phyloP scores from a whole-genome alignment of 1,284 basidiomycete genomes.

The Austropuccinia psidii region DNA sequence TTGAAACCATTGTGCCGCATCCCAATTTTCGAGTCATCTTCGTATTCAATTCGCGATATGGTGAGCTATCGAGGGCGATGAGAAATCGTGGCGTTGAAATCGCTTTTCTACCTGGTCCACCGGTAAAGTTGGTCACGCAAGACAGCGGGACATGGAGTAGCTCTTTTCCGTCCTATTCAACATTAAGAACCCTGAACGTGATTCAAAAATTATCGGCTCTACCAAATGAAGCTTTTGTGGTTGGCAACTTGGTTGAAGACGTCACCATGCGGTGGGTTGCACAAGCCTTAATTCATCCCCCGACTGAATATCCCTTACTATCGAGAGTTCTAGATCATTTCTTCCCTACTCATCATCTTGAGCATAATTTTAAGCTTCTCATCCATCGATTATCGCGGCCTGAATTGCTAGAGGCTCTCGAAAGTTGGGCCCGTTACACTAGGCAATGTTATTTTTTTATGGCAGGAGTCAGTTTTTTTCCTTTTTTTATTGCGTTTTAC shows the following conservation, averaged over 20 bases:
- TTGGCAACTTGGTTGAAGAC: neutral
- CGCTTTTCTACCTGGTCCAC: slow-evolving; percentile 44
- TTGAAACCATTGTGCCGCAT: slow-evolving; percentile 73
- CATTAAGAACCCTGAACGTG: neutral
- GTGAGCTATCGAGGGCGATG: slow-evolving; percentile 96
- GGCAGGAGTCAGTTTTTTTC: neutral
- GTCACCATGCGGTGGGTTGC: slow-evolving; percentile 10
- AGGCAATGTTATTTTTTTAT: slow-evolving; percentile 2
- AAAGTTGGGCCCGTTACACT: neutral
- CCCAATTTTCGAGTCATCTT: slow-evolving; percentile 87
- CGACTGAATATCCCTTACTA: slow-evolving; percentile 17
- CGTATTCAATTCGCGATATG: slow-evolving; percentile 80
- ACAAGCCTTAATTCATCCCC: slow-evolving; percentile 11
- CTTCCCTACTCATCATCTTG: neutral
- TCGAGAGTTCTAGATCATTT: slow-evolving; percentile 7
- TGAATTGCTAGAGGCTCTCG: neutral
- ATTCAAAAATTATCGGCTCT: too few species aligned
- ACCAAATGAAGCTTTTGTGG: too few species aligned
- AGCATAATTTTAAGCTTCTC: neutral
- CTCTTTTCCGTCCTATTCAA: neutral
- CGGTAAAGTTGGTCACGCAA: neutral
- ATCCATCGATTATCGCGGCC: slow-evolving; percentile 7
- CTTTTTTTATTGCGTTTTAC: neutral
- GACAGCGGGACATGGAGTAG: neutral
- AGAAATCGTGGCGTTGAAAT: slow-evolving; percentile 93